Percentiles rank a stretch among this genome's conserved stretches.
phyloP scores from a whole-genome alignment of 1,139 yeast species.

The Yamadazyma atmosphaerica region DNA sequence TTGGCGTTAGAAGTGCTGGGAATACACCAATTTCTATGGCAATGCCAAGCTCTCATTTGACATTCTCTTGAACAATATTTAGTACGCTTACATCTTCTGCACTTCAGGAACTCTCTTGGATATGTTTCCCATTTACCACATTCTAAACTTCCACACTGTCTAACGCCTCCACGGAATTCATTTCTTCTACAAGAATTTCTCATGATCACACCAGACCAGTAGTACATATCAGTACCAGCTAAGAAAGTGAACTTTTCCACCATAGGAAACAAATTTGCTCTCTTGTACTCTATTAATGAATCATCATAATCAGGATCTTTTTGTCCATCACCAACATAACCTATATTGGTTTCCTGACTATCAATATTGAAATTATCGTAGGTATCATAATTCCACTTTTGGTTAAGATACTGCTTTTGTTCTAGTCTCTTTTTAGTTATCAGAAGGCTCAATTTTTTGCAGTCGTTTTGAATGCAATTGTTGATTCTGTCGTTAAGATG shows the following conservation, averaged over 20 bases:
- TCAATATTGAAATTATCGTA: conserved; percentile 58
- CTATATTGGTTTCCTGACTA: conserved; percentile 24
- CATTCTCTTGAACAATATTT: conserved; percentile 93
- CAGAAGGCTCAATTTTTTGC: conserved; percentile 30
- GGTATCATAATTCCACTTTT: conserved; percentile 55
- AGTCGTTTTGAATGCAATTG: conserved; percentile 33
- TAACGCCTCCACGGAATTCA: conserved; percentile 81
- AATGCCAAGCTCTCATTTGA: conserved; percentile 88
- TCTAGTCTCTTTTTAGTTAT: conserved; percentile 36
- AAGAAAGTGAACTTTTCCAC: conserved; percentile 89
- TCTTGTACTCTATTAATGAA: conserved; percentile 50
- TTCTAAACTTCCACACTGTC: conserved; percentile 91
- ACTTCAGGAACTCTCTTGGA: conserved; percentile 92
- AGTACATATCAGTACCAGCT: conserved; percentile 73
- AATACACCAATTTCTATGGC: conserved; percentile 93
- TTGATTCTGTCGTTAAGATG: conserved; percentile 36
- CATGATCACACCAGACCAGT: conserved; percentile 98
- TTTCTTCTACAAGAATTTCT: conserved; percentile 92
- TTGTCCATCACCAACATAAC: conserved; percentile 30
- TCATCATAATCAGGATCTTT: conserved; percentile 45
- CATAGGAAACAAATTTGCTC: conserved; percentile 77
- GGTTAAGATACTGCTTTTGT: conserved; percentile 30
- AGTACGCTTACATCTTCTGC: conserved; percentile 90
- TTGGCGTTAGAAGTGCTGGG: conserved; percentile 31
- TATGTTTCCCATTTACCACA: conserved; percentile 96